Base-by-base conservation (phyloP, 345 rosid genomes). In the Isatis tinctoria region DNA sequence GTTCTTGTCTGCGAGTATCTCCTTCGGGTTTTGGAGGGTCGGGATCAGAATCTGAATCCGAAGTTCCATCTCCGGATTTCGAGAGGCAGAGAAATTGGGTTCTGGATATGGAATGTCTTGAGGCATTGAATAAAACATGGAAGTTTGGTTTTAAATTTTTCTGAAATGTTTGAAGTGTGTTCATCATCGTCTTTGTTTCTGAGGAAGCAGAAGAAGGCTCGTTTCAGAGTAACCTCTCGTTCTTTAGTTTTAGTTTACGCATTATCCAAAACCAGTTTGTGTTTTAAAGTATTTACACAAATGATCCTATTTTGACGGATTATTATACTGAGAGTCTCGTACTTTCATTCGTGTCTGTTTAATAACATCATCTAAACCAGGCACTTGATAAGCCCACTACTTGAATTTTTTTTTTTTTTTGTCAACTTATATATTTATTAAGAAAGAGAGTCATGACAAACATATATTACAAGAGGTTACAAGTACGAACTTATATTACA, bases 1-100 rank as follows among this genome's bases (percentile, higher is more conserved):
- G 79, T 56, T 95, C 99, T 80, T 90, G 98, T 74, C 83, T 85
- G 22, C 75, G 80, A 35, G 83, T 69, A 72, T 90, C 99, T 4
- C 97, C 99, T 71, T 82, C 87, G 4, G 88, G 82, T 40, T 84
- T 76, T 20, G 85, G 39, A 39, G 79, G 5, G 26, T 76, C 79
- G 0, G 85, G 57, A 7, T 80, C 83, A 8, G 89, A 62, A 60
- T 79, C 69, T 16, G 75, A 74, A 44, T 65, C 73, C 20, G 70
- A 76, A 43, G 39, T 47, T 40, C 70, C 77, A 12, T 65, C 71
- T 35, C 67, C 67, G 2, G 56, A 13, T 72, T 72, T 75, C 11
- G 78, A 78, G 51, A 64, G 41, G 43, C 70, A 51, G 61, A 39
- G 64, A 53, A 78, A 78, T 60, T 72, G 69, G 16, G 73, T 27